Base-by-base conservation (phyloP, 2,329 filamentous ascomycete species). In the Graphilbum ipis-grandicollis region DNA sequence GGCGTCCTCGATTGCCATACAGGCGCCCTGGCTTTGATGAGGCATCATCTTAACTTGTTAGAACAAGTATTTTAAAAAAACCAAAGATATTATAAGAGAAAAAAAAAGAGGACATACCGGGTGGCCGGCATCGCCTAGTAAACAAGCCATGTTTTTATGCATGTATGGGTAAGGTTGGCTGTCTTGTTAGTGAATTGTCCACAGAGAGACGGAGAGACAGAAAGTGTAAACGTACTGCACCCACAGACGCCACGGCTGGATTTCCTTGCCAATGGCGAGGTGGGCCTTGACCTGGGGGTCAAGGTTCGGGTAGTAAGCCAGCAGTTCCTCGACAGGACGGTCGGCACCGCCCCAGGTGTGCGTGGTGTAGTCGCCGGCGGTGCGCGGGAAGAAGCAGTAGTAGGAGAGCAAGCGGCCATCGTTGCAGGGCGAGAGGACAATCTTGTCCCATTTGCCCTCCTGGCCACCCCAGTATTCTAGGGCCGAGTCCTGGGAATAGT, bases 381-480 rank as follows among this genome's bases (percentile, higher is more conserved):
- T 60, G 2, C 68, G 61, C 0, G 73, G 67, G 53, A 77, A 79
- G 59, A 79, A 79, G 55, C 74, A 78, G 55, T 80, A 80, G 56
- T 76, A 80, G 56, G 41, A 43, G 4, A 43, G 36, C 29, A 43
- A 34, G 41, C 67, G 67, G 37, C 75, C 74, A 18, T 66, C 67
- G 47, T 78, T 75, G 56, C 76, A 80, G 5, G 75, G 73, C 0
- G 73, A 78, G 2, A 80, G 57, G 5, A 80, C 75, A 40, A 81
- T 79, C 60, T 80, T 81, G 52, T 79, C 69, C 38, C 38, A 43
- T 17, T 37, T 43, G 38, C 56, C 58, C 37, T 74, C 68, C 36
- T 72, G 66, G 2, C 76, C 76, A 19, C 76, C 76, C 75, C 75
- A 80, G 57, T 78, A 80, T 51, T 81, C 71, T 0, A 81, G 57